phyloP scores from a whole-genome alignment of 2,329 filamentous ascomycete genomes.

The Trichoderma harzianum region DNA sequence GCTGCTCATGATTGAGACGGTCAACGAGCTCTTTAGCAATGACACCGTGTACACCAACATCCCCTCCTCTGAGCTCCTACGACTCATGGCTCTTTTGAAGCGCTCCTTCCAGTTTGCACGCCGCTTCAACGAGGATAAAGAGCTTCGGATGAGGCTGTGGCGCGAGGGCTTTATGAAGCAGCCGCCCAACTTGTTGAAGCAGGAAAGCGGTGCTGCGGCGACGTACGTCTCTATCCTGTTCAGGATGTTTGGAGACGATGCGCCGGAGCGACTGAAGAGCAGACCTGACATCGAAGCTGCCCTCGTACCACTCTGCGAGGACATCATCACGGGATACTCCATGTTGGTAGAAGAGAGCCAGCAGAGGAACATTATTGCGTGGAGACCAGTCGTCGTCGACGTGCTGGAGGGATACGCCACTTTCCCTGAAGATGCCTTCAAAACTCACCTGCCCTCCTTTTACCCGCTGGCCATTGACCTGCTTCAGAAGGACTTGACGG shows the following conservation, averaged over 20 bases:
- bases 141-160: conserved; percentile 90
- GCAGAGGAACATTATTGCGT: conserved; percentile 93
- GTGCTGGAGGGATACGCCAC: conserved; percentile 89
- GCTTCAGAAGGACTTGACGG: conserved; percentile 73
- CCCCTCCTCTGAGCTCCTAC: conserved; percentile 81
- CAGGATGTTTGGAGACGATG: conserved; percentile 92
- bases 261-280: conserved; percentile 74
- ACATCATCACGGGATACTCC: conserved; percentile 85
- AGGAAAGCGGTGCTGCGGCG: conserved; percentile 87
- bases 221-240: conserved; percentile 96
- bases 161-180: conserved; percentile 99
- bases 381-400: conserved; percentile 95
- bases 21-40: conserved; percentile 97
- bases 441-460: conserved; percentile 74
- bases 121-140: conserved; percentile 96
- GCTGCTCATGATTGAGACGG: conserved; percentile 98
- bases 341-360: conserved; percentile 92
- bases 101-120: conserved; percentile 96
- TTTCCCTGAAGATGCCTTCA: conserved; percentile 78
- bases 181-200: conserved; percentile 93
- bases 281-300: conserved; percentile 84
- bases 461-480: conserved; percentile 84
- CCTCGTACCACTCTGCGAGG: conserved; percentile 88
- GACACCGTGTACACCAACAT: conserved; percentile 93
- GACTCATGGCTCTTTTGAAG: conserved; percentile 91